Conservation (phyloP, 805 yeast genomes). For the Metschnikowia dekortorum region DNA sequence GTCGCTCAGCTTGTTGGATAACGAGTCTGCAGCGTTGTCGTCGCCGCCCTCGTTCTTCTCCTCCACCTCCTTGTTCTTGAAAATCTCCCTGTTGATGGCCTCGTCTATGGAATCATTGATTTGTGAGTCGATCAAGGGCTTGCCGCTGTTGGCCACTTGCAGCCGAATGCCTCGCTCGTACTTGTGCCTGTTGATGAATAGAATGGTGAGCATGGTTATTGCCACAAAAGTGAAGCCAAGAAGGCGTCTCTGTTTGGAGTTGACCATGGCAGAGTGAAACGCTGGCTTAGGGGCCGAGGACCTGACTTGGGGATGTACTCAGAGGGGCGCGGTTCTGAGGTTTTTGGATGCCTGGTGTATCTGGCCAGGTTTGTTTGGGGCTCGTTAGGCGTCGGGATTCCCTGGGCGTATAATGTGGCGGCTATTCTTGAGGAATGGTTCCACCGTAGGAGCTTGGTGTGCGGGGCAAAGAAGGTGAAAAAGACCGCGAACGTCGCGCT, state of each 20-base stretch:
- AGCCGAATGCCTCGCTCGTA: constrained; percentile 31
- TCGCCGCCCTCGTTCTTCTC: constrained; percentile 8
- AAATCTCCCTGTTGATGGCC: constrained; percentile 37
- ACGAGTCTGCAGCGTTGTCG: constrained; percentile 6
- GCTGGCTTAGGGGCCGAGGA: not conserved
- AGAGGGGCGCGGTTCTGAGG: no score
- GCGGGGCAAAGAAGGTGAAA: no score
- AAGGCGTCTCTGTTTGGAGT: constrained; percentile 4
- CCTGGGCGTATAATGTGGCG: no score
- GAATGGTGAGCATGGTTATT: constrained; percentile 13
- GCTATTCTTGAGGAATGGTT: no score
- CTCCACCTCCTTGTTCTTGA: constrained; percentile 17
- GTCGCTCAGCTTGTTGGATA: constrained; percentile 2
- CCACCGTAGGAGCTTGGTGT: no score
- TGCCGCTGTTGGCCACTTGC: constrained; percentile 9
- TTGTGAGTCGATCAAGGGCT: constrained; percentile 27
- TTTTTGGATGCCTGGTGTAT: no score
- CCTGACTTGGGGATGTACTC: no score
- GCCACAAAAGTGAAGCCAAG: constrained; percentile 7
- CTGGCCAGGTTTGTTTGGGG: no score
- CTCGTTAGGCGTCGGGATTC: no score
- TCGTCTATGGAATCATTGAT: constrained; percentile 36
- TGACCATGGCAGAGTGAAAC: not conserved
- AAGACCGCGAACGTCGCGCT: no score
- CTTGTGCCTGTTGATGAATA: constrained; percentile 30